These are phyloP conservation scores for Rosa rugosa DNA, from an alignment of 306 rosid species.

Conservation along the genomic window DNA sequence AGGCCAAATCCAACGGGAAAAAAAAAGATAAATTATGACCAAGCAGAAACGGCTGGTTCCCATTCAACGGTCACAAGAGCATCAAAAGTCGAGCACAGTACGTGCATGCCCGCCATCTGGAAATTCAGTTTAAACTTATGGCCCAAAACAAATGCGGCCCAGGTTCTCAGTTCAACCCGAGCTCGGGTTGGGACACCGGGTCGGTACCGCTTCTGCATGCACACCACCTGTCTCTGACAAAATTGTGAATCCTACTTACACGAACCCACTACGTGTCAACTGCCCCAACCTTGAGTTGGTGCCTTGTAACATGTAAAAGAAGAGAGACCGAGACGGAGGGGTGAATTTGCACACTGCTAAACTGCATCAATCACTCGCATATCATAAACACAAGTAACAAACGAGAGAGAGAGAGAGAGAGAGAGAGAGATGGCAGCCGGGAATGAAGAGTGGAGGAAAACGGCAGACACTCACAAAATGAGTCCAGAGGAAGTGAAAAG, in stretches of 20 bases:
- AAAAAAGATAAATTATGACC: background rate
- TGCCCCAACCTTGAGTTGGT: background rate
- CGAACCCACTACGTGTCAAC: background rate
- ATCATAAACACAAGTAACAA: background rate
- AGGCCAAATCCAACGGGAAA: background rate
- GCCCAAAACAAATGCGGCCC: background rate
- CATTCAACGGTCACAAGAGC: constrained; percentile 9
- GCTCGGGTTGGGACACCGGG: background rate
- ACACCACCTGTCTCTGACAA: background rate
- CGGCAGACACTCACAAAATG: constrained; percentile 64
- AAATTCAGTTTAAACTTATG: background rate
- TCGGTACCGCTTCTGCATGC: background rate
- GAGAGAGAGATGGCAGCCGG: constrained; percentile 32
- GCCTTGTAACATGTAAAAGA: background rate
- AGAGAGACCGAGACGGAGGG: background rate
- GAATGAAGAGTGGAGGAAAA: constrained; percentile 53
- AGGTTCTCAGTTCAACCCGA: background rate
- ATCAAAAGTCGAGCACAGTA: background rate
- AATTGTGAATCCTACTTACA: background rate
- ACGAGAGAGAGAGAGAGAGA: background rate
- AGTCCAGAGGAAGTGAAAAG: constrained; percentile 51
- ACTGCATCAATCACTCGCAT: background rate
- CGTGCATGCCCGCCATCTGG: constrained; percentile 1
- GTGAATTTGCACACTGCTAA: background rate
- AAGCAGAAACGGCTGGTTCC: background rate